Evolutionary conservation across 1,139 yeast genomes (phyloP), one percentile per base, ranked within the genome.

Genomic region (Geotrichum histeridarum): DNA sequence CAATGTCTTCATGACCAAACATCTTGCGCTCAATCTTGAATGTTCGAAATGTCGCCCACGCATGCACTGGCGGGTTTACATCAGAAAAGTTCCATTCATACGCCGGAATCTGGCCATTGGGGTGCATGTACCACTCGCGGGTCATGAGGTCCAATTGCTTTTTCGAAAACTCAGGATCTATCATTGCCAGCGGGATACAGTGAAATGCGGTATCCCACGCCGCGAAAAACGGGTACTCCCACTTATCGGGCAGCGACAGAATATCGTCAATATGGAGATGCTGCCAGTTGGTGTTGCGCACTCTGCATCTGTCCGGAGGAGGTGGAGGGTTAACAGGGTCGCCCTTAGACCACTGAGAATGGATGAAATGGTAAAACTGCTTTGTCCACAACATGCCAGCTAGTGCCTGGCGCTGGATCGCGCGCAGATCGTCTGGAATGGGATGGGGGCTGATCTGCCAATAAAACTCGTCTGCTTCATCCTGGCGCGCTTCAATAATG

Each of bases 181-280:
- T 81, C 93, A 91, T 88, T 4, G 97, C 94, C 61, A 91, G 75
- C 2, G 98, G 97, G 63, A 91, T 81, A 67, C 96, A 88, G 70
- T 91, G 98, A 81, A 91, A 91, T 0, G 97, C 96, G 1, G 96
- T 86, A 69, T 91, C 98, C 98, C 98, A 91, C 5, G 96, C 94
- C 11, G 97, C 96, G 69, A 91, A 91, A 69, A 91, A 91, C 2
- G 96, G 97, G 69, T 91, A 91, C 70, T 91, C 98, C 91, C 96
- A 91, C 70, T 89, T 91, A 67, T 91, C 98, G 2, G 98, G 98
- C 74, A 91, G 79, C 0, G 96, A 87, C 63, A 91, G 76, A 53
- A 91, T 81, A 69, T 91, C 96, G 67, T 90, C 94, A 64, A 88
- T 85, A 70, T 89, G 89, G 70, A 91, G 74, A 69, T 91, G 95